Percentiles rank a stretch among this genome's conserved stretches.
phyloP scores from a whole-genome alignment of 768 basidiomycete species.

The Rhizopogon vesiculosus region DNA sequence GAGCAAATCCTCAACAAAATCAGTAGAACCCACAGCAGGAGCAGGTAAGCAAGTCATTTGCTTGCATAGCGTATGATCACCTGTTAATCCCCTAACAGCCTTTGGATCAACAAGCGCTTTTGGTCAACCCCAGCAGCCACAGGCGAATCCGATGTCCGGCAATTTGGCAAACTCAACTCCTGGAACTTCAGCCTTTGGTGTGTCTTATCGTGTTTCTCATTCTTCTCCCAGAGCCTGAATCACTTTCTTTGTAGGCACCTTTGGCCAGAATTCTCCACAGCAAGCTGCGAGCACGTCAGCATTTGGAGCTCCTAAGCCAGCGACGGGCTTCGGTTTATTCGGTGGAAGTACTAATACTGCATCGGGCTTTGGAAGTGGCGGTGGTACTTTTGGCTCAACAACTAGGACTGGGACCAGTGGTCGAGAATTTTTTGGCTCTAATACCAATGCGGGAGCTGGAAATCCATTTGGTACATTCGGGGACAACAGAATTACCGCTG shows the following conservation, averaged over 20 bases:
- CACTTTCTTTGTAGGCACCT: slow-evolving; percentile 27
- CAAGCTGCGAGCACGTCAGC: slow-evolving; percentile 35
- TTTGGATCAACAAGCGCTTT: slow-evolving; percentile 54
- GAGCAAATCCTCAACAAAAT: slow-evolving; percentile 64
- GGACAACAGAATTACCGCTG: slow-evolving; percentile 39
- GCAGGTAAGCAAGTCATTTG: slow-evolving; percentile 35
- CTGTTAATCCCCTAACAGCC: slow-evolving; percentile 32
- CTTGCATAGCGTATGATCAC: slow-evolving; percentile 18
- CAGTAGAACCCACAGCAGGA: slow-evolving; percentile 54
- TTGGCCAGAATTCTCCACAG: slow-evolving; percentile 35
- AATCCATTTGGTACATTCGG: slow-evolving; percentile 58
- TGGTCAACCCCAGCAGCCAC: slow-evolving; percentile 59
- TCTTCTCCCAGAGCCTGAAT: slow-evolving; percentile 2
- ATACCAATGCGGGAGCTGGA: slow-evolving; percentile 19
- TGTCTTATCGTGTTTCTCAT: slow-evolving; percentile 9
- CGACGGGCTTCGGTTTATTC: slow-evolving; percentile 75
- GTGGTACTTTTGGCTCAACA: slow-evolving; percentile 36
- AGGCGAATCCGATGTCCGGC: slow-evolving; percentile 81
- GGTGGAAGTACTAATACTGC: slow-evolving; percentile 24
- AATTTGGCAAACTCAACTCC: slow-evolving; percentile 37
- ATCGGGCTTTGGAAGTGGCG: slow-evolving; percentile 43
- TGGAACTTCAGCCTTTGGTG: slow-evolving; percentile 34
- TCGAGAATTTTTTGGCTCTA: slow-evolving; percentile 30
- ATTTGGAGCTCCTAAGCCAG: slow-evolving; percentile 67
- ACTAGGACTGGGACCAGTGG: slow-evolving; percentile 26